These are phyloP conservation scores for Alnus rubra DNA, from an alignment of 306 rosid species.

Conservation along the genomic window DNA sequence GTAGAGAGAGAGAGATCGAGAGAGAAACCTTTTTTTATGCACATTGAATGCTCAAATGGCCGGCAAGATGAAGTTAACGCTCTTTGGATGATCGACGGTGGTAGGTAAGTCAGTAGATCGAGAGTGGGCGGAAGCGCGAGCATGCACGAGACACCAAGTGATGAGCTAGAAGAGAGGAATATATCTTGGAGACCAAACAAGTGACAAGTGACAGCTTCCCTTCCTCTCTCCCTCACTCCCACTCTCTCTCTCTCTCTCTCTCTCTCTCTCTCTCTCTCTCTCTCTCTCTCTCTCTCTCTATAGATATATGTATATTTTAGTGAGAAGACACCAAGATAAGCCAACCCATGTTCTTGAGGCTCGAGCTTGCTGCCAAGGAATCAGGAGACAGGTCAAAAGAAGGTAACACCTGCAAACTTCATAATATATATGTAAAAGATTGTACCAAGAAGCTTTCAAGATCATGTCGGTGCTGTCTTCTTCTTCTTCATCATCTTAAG, in stretches of 20 bases:
- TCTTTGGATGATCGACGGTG: background rate
- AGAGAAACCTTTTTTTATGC: background rate
- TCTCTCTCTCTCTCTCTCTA: background rate
- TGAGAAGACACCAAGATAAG: constrained; percentile 50
- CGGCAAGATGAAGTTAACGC: background rate
- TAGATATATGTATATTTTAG: constrained; percentile 28
- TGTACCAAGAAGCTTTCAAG: constrained; percentile 1
- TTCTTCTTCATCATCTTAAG: constrained; percentile 11
- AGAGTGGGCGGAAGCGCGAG: background rate
- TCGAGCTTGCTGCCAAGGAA: constrained; percentile 63
- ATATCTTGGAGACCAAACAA: constrained; percentile 22
- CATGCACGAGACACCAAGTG: background rate
- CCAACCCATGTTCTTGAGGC: constrained; percentile 56
- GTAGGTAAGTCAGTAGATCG: background rate
- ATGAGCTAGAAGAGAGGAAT: constrained; percentile 11
- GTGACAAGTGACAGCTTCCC: constrained; percentile 16
- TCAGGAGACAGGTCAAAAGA: constrained; percentile 57
- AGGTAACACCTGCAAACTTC: constrained; percentile 25
- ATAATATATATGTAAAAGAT: constrained; percentile 1
- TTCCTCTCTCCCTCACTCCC: constrained; percentile 5
- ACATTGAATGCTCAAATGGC: background rate
- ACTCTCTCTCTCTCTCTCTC: background rate
- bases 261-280: constrained; percentile 3
- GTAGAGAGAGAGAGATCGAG: too few species aligned
- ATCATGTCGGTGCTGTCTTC: constrained; percentile 38